Conservation (phyloP, 2,329 filamentous ascomycete genomes). For the Esteya vermicola region DNA sequence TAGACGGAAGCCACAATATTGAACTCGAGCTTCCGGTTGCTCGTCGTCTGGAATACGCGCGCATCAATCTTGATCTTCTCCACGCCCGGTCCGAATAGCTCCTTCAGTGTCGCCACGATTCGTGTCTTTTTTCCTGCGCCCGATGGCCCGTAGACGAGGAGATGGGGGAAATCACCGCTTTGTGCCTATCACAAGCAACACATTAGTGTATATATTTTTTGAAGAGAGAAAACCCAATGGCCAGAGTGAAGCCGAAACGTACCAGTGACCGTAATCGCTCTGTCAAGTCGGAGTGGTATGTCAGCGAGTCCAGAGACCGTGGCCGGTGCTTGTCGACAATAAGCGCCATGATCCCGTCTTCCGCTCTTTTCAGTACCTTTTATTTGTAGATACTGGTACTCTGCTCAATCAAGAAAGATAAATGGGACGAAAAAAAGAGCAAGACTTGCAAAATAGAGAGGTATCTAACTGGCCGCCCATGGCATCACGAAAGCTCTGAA, state of each 20-base stretch:
- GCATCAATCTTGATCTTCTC: constrained; percentile 99
- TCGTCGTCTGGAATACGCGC: constrained; percentile 86
- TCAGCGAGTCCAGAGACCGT: constrained; percentile 60
- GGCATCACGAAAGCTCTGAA: no score
- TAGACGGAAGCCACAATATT: constrained; percentile 97
- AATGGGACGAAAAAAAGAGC: neutral
- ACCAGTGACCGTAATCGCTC: constrained; percentile 76
- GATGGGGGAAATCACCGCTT: constrained; percentile 93
- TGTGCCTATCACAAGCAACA: constrained; percentile 73
- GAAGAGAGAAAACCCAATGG: no score
- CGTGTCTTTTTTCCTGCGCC: constrained; percentile 97
- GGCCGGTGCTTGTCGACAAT: constrained; percentile 62
- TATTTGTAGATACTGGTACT: neutral
- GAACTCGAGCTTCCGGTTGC: constrained; percentile 96
- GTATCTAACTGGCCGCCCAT: no score
- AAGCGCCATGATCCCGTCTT: constrained; percentile 38
- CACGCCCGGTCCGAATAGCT: constrained; percentile 89
- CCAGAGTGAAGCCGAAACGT: no score
- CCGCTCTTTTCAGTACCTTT: neutral
- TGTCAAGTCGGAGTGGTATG: constrained; percentile 82
- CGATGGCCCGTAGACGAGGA: constrained; percentile 92
- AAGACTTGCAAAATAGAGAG: neutral
- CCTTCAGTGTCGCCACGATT: constrained; percentile 87
- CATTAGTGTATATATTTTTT: no score
- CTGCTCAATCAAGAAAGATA: no score